Evolutionary conservation across 75 land plant genomes (phyloP), one percentile per base, ranked within the genome.

Genomic region (Selaginella moellendorffii): DNA sequence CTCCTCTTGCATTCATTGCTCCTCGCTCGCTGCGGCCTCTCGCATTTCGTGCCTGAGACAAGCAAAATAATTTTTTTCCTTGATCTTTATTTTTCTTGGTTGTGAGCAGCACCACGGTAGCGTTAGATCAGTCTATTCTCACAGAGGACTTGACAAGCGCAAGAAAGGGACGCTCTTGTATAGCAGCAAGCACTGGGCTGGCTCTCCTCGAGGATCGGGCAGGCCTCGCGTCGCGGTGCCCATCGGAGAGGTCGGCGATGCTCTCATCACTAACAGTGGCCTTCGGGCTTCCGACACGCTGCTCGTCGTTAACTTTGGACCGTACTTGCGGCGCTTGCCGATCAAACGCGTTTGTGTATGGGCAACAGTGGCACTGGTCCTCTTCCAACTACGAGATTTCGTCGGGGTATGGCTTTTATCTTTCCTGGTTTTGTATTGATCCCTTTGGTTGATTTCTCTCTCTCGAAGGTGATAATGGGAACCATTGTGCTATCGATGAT

Each of bases 381-480:
- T 65, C 51, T 65, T 65, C 24, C 68, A 65, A 52, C 56, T 65
- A n/a, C 25, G 62, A 28, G 68, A 65, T 52, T 65, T 65, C 36
- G 56, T 65, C 22, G 68, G 68, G 68, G 68, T 65, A 53, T 10
- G 51, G 51, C 51, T 46, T 10, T 58, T 14, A 58, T 20, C 20
- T 8, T 10, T 12, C 60, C 8, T 17, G 21, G 21, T 58, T 8
- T 58, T 58, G 12, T 17, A 20, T 12, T 20, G 10, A 58, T 17
- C n/a, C 20, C 21, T 22, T 23, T 62, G 63, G 26, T 63, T 31
- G 1, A 27, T n/a, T n/a, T n/a, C n/a, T n/a, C n/a, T 36, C 5
- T 36, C 25, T 22, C 17, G 28, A 54, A 65, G 68, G 51, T 65
- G 2, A 65, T 65, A 19, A 65, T 65, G 68, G 68, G 68, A 22